Base-by-base conservation (phyloP, 148 eudicot species). In the Vaccinium vitisidaea region DNA sequence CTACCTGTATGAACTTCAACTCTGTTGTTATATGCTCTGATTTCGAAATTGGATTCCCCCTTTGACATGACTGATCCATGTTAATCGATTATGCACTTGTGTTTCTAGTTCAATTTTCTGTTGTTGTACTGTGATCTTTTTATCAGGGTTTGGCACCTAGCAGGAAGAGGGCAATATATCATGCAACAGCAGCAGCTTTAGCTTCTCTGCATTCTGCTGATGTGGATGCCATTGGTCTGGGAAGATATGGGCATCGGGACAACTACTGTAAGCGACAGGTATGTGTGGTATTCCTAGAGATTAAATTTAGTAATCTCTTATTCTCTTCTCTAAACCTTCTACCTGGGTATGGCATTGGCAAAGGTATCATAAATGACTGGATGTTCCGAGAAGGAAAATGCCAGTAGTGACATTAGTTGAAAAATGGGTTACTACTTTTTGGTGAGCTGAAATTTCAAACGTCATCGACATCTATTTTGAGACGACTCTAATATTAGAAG, bases 211-310 rank as follows among this genome's bases (percentile, higher is more conserved):
- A 97, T 90, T 92, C 91, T 85, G 89, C 85, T 85, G 90, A 97
- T 91, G 96, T 92, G 84, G 94, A 92, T 85, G 87, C 92, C 80
- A 90, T 97, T 89, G 98, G 98, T 87, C 88, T 97, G 49, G 92
- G 87, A 65, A 91, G 87, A 14, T 97, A 88, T 89, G 99, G 99
- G 82, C 95, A 90, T 75, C 95, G 90, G 30, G 91, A 91, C 21
- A 90, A 92, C 83, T 97, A 97, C 84, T 97, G 98, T 86, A 94
- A 92, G 88, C 92, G 99, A 19, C 99, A 97, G 98, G 99, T 92
- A 43, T 15, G 82, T 73, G 1, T 1, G 5, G 4, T 1, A 18
- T 48, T 25, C 56, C 61, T 8, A 12, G 14, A 75, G 49, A 39
- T 75, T 9, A 59, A 36, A 27, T 49, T 39, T 7, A 48, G 3